These are phyloP conservation scores for Eucalyptus fibrosa DNA, from an alignment of 345 rosid species.

Conservation along the genomic window DNA sequence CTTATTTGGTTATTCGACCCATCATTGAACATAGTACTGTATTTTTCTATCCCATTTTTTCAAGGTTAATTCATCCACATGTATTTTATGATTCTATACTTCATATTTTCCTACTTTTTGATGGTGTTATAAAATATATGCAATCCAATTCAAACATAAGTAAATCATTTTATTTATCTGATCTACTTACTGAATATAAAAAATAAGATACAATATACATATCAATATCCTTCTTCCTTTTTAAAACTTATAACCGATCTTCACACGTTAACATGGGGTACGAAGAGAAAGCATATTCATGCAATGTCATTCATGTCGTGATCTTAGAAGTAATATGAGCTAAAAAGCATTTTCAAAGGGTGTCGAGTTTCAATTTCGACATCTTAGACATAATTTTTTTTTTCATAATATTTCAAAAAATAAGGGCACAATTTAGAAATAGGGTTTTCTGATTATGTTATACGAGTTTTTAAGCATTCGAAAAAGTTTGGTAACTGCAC, in stretches of 20 bases:
- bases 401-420: no score
- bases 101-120: not conserved
- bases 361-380: not conserved
- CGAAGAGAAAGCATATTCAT: not conserved
- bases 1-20: not conserved
- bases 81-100: no score
- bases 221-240: not conserved
- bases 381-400: not conserved
- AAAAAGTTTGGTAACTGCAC: rapidly evolving
- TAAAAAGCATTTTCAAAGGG: not conserved
- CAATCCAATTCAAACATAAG: not conserved
- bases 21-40: not conserved
- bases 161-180: not conserved
- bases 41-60: not conserved
- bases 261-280: not conserved
- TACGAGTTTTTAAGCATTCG: no score
- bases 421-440: no score
- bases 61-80: not conserved
- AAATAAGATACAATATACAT: not conserved
- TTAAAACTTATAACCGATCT: not conserved
- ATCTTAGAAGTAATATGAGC: not conserved
- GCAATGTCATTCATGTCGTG: not conserved
- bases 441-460: rapidly evolving
- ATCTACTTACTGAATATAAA: not conserved
- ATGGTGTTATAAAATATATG: not conserved